Evolutionary conservation across 345 rosid genomes (phyloP), one percentile per base, ranked within the genome.

Genomic region (Euphorbia tirucalli): DNA sequence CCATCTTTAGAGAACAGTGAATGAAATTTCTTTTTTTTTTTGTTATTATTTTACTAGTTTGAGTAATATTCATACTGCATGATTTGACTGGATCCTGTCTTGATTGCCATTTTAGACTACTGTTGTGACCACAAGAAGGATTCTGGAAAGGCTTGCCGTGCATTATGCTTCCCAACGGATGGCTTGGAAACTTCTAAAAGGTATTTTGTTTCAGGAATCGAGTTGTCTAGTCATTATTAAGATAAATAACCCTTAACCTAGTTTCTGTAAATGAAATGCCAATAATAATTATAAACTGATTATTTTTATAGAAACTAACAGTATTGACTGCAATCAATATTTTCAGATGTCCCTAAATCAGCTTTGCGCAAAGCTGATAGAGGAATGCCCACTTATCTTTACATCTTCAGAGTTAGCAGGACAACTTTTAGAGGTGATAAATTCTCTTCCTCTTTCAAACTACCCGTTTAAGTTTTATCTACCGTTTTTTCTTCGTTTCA

Each of bases 171-270:
- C 98, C 35, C 97, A 86, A 80, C 88, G 90, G 75, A 83, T 87
- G 84, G 99, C 99, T 37, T 95, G 98, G 98, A 92, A 95, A 81
- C 97, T 95, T 81, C 89, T 95, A 28, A 95, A 95, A 83, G 99
- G 96, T 95, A 89, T 66, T 16, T 70, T 58, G 21, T 60, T 35
- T 35, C 65, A n/a, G 16, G 7, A 35, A 48, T n/a, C n/a, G n/a
- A n/a, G n/a, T n/a, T n/a, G n/a, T 66, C 0, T 64, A 25, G 19
- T 11, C 10, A 11, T 7, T 35, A 9, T 60, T 58, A 27, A 0
- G 69, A 41, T 57, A 28, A 61, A n/a, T 37, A 46, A 28, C 32
- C 8, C 39, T 11, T 31, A 32, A 62, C 25, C 59, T 56, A 7
- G 18, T 24, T 55, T 32, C 49, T 15, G 8, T 27, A 25, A 31